Percentiles rank a stretch among this genome's conserved stretches.
phyloP scores from a whole-genome alignment of 306 rosid species.

The Cicer yamashitae region DNA sequence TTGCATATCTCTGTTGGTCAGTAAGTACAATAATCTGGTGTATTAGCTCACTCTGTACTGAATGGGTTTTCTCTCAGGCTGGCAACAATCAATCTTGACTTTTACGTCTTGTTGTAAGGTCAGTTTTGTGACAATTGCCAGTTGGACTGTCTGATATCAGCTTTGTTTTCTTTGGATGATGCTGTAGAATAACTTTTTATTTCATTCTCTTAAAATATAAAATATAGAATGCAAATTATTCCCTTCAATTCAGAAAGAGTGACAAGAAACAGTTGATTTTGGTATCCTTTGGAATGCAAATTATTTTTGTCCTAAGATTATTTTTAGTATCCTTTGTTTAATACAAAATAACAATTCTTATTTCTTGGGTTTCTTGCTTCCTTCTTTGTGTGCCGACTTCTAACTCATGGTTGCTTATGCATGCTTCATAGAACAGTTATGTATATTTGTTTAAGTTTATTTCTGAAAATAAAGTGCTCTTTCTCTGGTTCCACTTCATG shows the following conservation, averaged over 20 bases:
- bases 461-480: slow-evolving; percentile 19
- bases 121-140: slow-evolving; percentile 58
- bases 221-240: slow-evolving; percentile 35
- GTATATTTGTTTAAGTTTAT: slow-evolving; percentile 35
- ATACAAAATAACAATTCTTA: not conserved
- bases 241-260: slow-evolving; percentile 31
- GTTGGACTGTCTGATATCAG: slow-evolving; percentile 58
- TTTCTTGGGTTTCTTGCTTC: slow-evolving; percentile 29
- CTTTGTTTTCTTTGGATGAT: slow-evolving; percentile 49
- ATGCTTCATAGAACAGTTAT: slow-evolving; percentile 26
- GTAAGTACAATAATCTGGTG: slow-evolving; percentile 42
- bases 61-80: slow-evolving; percentile 61
- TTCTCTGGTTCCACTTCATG: slow-evolving; percentile 29
- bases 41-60: slow-evolving; percentile 56
- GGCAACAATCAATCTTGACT: slow-evolving; percentile 59
- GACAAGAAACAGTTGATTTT: slow-evolving; percentile 23
- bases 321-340: slow-evolving; percentile 28
- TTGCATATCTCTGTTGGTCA: slow-evolving; percentile 42
- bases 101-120: slow-evolving; percentile 57
- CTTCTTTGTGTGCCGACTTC: slow-evolving; percentile 30
- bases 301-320: slow-evolving; percentile 39
- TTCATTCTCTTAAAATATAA: slow-evolving; percentile 3
- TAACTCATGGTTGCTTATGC: slow-evolving; percentile 22
- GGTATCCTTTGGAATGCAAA: slow-evolving; percentile 17
- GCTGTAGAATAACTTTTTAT: slow-evolving; percentile 36